These are phyloP conservation scores for Bipolaris zeicola DNA, from an alignment of 2,329 filamentous ascomycete species.

Conservation along the genomic window DNA sequence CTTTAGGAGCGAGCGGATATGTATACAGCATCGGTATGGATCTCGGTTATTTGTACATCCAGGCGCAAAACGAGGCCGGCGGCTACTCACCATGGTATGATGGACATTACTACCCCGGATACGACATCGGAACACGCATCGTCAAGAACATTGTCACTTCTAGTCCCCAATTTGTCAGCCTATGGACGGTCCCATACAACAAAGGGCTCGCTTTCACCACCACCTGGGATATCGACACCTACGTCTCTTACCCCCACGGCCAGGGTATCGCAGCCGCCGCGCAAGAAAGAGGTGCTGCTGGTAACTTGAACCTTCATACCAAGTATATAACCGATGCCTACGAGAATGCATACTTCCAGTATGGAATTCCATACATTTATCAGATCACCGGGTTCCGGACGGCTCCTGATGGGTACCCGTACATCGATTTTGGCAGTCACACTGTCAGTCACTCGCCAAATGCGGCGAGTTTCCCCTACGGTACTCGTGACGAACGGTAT, in stretches of 20 bases:
- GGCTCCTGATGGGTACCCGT: slow-evolving; percentile 10
- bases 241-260: slow-evolving; percentile 14
- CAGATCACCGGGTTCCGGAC: slow-evolving; percentile 11
- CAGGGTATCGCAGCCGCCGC: slow-evolving; percentile 14
- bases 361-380: slow-evolving; percentile 13
- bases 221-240: slow-evolving; percentile 15
- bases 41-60: slow-evolving; percentile 7
- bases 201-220: slow-evolving; percentile 14
- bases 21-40: slow-evolving; percentile 16
- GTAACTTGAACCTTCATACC: slow-evolving; percentile 14
- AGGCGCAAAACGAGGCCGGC: slow-evolving; percentile 7
- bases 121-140: slow-evolving; percentile 13
- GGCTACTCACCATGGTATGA: slow-evolving; percentile 12
- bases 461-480: slow-evolving; percentile 6
- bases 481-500: slow-evolving; percentile 7
- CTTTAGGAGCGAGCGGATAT: slow-evolving; percentile 5
- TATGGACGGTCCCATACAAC: slow-evolving; percentile 16
- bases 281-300: slow-evolving; percentile 11
- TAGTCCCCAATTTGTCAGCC: slow-evolving; percentile 8
- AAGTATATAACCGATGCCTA: slow-evolving; percentile 14
- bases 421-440: slow-evolving; percentile 14
- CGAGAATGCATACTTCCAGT: slow-evolving; percentile 15
- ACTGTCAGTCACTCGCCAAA: slow-evolving; percentile 16
- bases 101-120: slow-evolving; percentile 15
- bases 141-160: slow-evolving; percentile 15